Conservation (phyloP, 805 yeast species). For the Isabelozyma heimii region DNA sequence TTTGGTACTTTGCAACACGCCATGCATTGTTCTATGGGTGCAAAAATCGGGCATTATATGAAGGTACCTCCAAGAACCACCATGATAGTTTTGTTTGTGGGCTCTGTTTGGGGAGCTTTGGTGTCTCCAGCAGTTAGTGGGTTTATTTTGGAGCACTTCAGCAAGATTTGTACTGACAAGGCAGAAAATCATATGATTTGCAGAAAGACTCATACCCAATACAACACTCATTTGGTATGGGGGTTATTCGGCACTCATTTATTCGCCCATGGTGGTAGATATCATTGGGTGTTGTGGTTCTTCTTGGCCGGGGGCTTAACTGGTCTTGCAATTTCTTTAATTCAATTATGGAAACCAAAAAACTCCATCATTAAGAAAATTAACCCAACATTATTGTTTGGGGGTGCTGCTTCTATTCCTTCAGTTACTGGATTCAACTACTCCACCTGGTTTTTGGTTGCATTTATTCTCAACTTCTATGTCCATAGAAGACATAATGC, state of each 20-base stretch:
- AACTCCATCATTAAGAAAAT: slow-evolving; percentile 1
- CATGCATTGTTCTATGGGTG: slow-evolving; percentile 7
- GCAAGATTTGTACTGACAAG: slow-evolving; percentile 5
- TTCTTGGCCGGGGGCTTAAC: slow-evolving; percentile 7
- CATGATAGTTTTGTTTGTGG: slow-evolving; percentile 6
- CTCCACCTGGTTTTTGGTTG: slow-evolving; percentile 6
- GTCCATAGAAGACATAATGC: slow-evolving; percentile 4
- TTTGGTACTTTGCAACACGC: slow-evolving; percentile 10
- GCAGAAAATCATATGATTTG: slow-evolving; percentile 11
- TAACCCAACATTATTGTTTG: slow-evolving; percentile 6
- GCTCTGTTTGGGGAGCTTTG: slow-evolving; percentile 7
- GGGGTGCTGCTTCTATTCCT: slow-evolving; percentile 9
- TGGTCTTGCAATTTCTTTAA: neutral
- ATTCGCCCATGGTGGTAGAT: slow-evolving; percentile 8
- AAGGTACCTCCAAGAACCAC: slow-evolving; percentile 8
- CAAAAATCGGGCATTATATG: slow-evolving; percentile 11
- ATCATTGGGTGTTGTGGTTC: slow-evolving; percentile 9
- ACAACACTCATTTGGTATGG: slow-evolving; percentile 11
- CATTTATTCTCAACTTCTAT: slow-evolving; percentile 5
- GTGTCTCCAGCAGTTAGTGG: slow-evolving; percentile 6
- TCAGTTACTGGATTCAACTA: slow-evolving; percentile 9
- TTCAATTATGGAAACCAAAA: neutral
- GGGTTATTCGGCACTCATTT: slow-evolving; percentile 10
- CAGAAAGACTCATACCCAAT: slow-evolving; percentile 5
- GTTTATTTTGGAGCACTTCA: slow-evolving; percentile 4